Percentiles rank a stretch among this genome's conserved stretches.
Conservation (phyloP, 805 yeast genomes). For the Blastobotrys attinorum region DNA sequence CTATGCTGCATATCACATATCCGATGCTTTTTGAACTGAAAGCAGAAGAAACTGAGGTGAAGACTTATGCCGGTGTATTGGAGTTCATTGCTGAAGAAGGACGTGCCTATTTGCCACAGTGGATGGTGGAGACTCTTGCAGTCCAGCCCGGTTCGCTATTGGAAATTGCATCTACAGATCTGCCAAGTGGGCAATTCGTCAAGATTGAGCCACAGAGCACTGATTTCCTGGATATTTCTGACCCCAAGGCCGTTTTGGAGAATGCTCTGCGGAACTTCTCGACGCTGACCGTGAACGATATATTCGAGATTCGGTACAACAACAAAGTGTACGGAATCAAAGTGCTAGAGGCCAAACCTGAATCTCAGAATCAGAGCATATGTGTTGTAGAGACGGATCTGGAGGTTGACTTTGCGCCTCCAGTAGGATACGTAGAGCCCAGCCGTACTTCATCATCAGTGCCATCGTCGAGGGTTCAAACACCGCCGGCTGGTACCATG, state of each 20-base stretch:
- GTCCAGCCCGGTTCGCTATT: slow-evolving; percentile 75
- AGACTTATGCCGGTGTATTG: slow-evolving; percentile 87
- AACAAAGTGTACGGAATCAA: slow-evolving; percentile 69
- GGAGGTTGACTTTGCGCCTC: slow-evolving; percentile 97
- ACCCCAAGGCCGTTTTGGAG: slow-evolving; percentile 94
- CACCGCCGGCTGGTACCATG: slow-evolving; percentile 38
- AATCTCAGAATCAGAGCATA: slow-evolving; percentile 52
- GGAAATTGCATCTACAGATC: slow-evolving; percentile 60
- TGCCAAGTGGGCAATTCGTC: slow-evolving; percentile 82
- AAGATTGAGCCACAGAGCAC: slow-evolving; percentile 93
- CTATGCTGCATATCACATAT: slow-evolving; percentile 85
- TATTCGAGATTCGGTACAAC: slow-evolving; percentile 79
- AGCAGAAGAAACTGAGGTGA: slow-evolving; percentile 51
- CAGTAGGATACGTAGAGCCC: slow-evolving; percentile 96
- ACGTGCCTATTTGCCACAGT: slow-evolving; percentile 84
- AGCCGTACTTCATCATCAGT: slow-evolving; percentile 26
- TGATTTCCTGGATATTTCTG: slow-evolving; percentile 86
- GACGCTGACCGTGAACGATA: slow-evolving; percentile 75
- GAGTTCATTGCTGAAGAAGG: slow-evolving; percentile 98
- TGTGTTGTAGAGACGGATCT: slow-evolving; percentile 96
- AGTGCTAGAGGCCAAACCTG: slow-evolving; percentile 83
- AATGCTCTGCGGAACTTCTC: slow-evolving; percentile 86
- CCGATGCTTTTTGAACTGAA: slow-evolving; percentile 88
- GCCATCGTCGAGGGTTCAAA: slow-evolving; percentile 11
- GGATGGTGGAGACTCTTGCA: slow-evolving; percentile 84